Evolutionary conservation across 257 asterid genomes (phyloP).

Genomic region (Lithospermum erythrorhizon): DNA sequence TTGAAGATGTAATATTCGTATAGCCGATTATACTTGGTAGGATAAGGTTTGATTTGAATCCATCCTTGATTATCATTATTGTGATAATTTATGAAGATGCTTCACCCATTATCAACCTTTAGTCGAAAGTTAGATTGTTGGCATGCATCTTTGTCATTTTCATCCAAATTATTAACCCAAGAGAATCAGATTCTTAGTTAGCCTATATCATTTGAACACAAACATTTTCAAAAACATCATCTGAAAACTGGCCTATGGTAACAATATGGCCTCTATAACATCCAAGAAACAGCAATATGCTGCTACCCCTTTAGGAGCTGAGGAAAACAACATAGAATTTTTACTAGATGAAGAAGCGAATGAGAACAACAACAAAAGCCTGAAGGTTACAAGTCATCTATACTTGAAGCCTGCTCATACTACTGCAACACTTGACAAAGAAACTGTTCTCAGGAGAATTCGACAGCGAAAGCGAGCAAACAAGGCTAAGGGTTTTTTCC

Average conservation of each 20-base stretch:
- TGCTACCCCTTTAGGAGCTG: background rate
- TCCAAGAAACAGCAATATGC: slow-evolving; percentile 10
- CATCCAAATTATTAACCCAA: too few species aligned
- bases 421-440: slow-evolving; percentile 36
- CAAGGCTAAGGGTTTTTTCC: slow-evolving; percentile 31
- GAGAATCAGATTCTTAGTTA: too few species aligned
- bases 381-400: slow-evolving; percentile 26
- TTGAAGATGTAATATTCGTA: too few species aligned
- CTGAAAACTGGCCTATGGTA: background rate
- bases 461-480: slow-evolving; percentile 60
- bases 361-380: background rate
- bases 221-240: background rate
- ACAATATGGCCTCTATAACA: slow-evolving; percentile 17
- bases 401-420: slow-evolving; percentile 32
- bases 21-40: too few species aligned
- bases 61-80: too few species aligned
- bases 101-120: too few species aligned
- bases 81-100: too few species aligned
- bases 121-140: too few species aligned
- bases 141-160: too few species aligned
- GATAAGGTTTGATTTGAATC: too few species aligned
- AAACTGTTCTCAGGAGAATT: slow-evolving; percentile 50
- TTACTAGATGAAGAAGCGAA: slow-evolving; percentile 10
- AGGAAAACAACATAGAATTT: slow-evolving; percentile 10
- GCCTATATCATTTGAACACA: background rate